phyloP scores from a whole-genome alignment of 495 filamentous ascomycete species.

The Penicillium malachiteum region DNA sequence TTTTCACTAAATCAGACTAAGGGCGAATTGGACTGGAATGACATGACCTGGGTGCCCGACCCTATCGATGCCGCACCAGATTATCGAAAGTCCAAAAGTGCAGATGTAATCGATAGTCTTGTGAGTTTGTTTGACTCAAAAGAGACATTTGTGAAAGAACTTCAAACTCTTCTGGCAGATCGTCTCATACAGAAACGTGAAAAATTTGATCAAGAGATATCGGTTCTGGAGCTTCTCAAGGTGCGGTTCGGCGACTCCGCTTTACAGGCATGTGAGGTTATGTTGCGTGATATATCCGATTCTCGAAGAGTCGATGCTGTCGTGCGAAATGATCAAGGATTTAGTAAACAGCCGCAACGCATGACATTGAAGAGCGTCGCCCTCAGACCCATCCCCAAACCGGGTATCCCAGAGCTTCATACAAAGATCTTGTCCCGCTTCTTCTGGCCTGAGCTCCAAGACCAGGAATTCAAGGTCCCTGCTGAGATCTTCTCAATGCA shows the following conservation, averaged over 20 bases:
- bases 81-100: conserved; percentile 82
- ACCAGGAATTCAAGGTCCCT: conserved; percentile 74
- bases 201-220: conserved; percentile 72
- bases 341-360: conserved; percentile 12
- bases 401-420: conserved; percentile 52
- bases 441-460: conserved; percentile 87
- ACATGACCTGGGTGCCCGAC: conserved; percentile 89
- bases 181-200: conserved; percentile 71
- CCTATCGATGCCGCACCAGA: conserved; percentile 91
- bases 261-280: conserved; percentile 91
- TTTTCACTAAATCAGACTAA: conserved; percentile 50
- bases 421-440: conserved; percentile 86
- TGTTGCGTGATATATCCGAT: conserved; percentile 92
- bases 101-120: conserved; percentile 89
- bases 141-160: conserved; percentile 89
- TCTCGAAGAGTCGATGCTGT: conserved; percentile 67
- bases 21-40: conserved; percentile 79
- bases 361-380: conserved; percentile 1
- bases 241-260: conserved; percentile 80
- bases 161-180: conserved; percentile 80
- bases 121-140: conserved; percentile 83
- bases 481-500: conserved; percentile 60
- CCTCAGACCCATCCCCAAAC: no score
- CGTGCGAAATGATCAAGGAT: conserved; percentile 55
- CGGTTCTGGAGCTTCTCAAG: conserved; percentile 85